Evolutionary conservation across 805 yeast species (phyloP).

Genomic region (Zygosaccharomyces rouxii): DNA sequence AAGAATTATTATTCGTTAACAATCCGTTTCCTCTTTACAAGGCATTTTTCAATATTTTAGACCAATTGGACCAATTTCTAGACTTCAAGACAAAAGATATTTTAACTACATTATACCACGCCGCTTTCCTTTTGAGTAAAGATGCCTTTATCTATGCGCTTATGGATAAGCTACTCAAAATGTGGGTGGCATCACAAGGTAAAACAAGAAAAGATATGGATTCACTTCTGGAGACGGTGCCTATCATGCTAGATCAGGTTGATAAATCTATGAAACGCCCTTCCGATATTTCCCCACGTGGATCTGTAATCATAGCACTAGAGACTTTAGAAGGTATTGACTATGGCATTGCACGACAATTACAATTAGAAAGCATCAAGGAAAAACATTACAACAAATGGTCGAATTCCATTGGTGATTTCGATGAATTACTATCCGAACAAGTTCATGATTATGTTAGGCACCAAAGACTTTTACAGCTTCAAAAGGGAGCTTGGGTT

Average conservation of each 20-base stretch:
- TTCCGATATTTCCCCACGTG: conserved; percentile 10
- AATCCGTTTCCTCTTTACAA: conserved; percentile 46
- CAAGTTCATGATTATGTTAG: conserved; percentile 69
- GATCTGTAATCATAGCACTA: conserved; percentile 10
- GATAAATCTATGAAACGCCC: conserved; percentile 25
- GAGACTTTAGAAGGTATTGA: conserved; percentile 38
- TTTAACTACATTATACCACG: conserved; percentile 37
- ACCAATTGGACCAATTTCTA: conserved; percentile 27
- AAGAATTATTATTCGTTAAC: conserved; percentile 60
- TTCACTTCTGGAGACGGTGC: conserved; percentile 44
- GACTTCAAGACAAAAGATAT: conserved; percentile 10
- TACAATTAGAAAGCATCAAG: conserved; percentile 47
- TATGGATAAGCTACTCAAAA: conserved; percentile 51
- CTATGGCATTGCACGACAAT: conserved; percentile 48
- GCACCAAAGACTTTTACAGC: conserved; percentile 67
- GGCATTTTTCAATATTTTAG: conserved; percentile 36
- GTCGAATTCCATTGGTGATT: conserved; percentile 42
- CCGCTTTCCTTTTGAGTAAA: conserved; percentile 37
- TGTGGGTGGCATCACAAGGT: conserved; percentile 57
- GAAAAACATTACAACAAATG: conserved; percentile 39
- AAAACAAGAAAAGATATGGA: conserved; percentile 51
- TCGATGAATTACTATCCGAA: conserved; percentile 45
- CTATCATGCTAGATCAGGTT: conserved; percentile 37
- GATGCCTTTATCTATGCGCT: conserved; percentile 52
- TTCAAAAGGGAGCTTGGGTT: conserved; percentile 81